These are phyloP conservation scores for Naegleria gruberi DNA, from an alignment of 208 protist species.

Conservation along the genomic window DNA sequence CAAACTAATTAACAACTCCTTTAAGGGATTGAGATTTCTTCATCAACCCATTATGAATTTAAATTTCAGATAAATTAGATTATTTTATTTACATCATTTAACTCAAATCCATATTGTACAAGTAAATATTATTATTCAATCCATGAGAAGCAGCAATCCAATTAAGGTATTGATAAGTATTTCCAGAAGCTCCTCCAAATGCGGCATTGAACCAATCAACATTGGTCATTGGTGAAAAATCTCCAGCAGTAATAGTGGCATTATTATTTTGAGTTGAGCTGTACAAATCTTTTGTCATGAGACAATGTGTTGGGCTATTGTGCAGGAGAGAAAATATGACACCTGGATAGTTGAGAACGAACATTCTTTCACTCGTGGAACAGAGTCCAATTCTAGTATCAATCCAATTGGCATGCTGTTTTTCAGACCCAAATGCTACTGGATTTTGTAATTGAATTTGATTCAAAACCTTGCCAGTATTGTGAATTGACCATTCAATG, in stretches of 20 bases:
- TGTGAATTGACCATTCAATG: constrained; percentile 1
- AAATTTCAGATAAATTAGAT: too few relatives aligned
- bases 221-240: not conserved
- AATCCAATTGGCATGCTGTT: not conserved
- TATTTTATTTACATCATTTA: not conserved
- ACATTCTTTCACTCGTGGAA: not conserved
- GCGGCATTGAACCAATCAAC: not conserved
- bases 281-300: not conserved
- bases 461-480: not conserved
- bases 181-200: not conserved
- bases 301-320: not conserved
- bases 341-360: not conserved
- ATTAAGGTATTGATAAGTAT: not conserved
- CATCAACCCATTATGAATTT: too few relatives aligned
- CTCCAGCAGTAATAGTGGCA: not conserved
- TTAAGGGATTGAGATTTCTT: too few relatives aligned
- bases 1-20: too few relatives aligned
- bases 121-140: not conserved
- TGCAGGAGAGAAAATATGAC: not conserved
- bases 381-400: not conserved
- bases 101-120: not conserved
- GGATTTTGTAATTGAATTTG: not conserved
- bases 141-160: not conserved
- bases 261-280: not conserved
- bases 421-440: not conserved